These are phyloP conservation scores for Aspergillus saccharolyticus DNA, from an alignment of 495 filamentous ascomycete species.

Conservation along the genomic window DNA sequence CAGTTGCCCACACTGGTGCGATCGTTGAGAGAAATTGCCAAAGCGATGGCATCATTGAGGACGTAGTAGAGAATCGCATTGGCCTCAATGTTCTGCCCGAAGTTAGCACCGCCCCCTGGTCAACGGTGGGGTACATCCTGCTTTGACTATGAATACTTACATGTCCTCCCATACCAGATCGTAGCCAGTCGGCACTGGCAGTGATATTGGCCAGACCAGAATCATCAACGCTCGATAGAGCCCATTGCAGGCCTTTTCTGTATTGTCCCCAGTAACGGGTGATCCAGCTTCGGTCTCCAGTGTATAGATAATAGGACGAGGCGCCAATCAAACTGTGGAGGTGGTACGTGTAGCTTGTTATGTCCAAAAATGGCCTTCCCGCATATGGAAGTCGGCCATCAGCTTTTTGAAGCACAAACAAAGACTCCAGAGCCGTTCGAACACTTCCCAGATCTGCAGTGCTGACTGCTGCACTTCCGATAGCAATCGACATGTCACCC, in stretches of 20 bases:
- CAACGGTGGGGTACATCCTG: not conserved
- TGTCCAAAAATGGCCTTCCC: slow-evolving; percentile 40
- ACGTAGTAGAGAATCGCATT: slow-evolving; percentile 36
- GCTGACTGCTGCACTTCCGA: slow-evolving; percentile 47
- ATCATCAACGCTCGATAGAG: slow-evolving; percentile 39
- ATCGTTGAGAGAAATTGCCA: slow-evolving; percentile 25
- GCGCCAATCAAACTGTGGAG: slow-evolving; percentile 52
- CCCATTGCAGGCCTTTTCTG: slow-evolving; percentile 41
- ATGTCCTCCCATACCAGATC: slow-evolving; percentile 33
- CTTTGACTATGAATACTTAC: slow-evolving; percentile 9
- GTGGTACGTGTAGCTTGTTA: slow-evolving; percentile 53
- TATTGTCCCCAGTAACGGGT: slow-evolving; percentile 42
- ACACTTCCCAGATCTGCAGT: slow-evolving; percentile 51
- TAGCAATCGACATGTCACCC: slow-evolving; percentile 52
- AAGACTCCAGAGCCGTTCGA: slow-evolving; percentile 47
- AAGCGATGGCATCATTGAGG: slow-evolving; percentile 23
- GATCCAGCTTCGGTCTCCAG: slow-evolving; percentile 45
- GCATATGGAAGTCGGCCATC: slow-evolving; percentile 46
- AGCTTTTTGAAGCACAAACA: slow-evolving; percentile 46
- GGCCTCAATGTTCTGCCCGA: slow-evolving; percentile 23
- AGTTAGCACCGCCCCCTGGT: not conserved
- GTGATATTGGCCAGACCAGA: slow-evolving; percentile 48
- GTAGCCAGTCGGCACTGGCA: slow-evolving; percentile 45
- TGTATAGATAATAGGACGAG: slow-evolving; percentile 50
- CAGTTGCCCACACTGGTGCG: slow-evolving; percentile 14